phyloP scores from a whole-genome alignment of 1,284 basidiomycete species.

The Mycocalia duriaeana region DNA sequence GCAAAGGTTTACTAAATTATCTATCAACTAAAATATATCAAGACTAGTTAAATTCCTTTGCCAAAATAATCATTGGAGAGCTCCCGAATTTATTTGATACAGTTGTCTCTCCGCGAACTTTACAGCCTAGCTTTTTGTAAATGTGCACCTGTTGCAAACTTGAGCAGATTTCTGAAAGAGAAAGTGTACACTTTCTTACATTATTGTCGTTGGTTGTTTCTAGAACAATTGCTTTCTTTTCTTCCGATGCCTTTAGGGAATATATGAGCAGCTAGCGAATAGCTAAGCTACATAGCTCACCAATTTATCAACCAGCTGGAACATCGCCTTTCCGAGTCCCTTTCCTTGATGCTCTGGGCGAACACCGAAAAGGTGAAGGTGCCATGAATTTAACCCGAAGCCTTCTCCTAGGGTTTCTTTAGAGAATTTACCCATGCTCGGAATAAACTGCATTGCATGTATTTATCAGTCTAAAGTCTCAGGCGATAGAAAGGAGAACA shows the following conservation, averaged over 20 bases:
- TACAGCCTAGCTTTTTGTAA: background rate
- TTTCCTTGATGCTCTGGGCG: slow-evolving; percentile 21
- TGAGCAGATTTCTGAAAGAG: no score
- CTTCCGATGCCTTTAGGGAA: background rate
- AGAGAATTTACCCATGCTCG: slow-evolving; percentile 13
- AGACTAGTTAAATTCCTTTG: no score
- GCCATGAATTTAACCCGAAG: slow-evolving; percentile 19
- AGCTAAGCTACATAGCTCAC: background rate
- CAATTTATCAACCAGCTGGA: slow-evolving; percentile 15
- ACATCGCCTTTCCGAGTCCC: slow-evolving; percentile 20
- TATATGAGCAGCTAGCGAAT: background rate
- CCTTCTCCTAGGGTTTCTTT: slow-evolving; percentile 14
- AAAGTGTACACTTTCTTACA: slow-evolving; percentile 1
- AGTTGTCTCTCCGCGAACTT: background rate
- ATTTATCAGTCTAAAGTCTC: background rate
- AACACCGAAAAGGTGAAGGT: slow-evolving; percentile 22
- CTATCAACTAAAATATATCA: no score
- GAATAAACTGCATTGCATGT: slow-evolving; percentile 14
- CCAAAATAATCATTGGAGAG: background rate
- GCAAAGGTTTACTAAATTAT: no score
- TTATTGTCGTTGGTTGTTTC: background rate
- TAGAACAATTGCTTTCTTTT: background rate
- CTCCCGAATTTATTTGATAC: background rate
- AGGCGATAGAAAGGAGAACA: background rate
- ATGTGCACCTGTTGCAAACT: no score